These are phyloP conservation scores for Bruguiera hainesii DNA, from an alignment of 441 rosid species.

Conservation along the genomic window DNA sequence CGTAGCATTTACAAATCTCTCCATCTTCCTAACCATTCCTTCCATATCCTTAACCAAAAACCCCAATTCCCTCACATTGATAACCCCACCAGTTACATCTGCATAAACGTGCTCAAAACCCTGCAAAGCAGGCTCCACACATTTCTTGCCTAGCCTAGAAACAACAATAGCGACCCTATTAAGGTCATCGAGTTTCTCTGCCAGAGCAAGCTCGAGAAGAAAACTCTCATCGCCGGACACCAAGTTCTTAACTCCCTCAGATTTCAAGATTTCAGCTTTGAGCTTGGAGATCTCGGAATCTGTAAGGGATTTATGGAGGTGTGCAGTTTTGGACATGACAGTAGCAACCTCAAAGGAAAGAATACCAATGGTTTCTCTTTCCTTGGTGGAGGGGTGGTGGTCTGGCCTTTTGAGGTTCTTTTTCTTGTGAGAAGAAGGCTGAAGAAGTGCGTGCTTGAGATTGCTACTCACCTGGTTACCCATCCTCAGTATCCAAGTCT, in stretches of 20 bases:
- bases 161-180: constrained; percentile 68
- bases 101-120: constrained; percentile 96
- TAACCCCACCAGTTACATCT: constrained; percentile 64
- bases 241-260: constrained; percentile 60
- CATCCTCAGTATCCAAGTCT: constrained; percentile 91
- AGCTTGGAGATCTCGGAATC: constrained; percentile 68
- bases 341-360: constrained; percentile 92
- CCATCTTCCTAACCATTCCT: constrained; percentile 86
- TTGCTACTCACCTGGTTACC: constrained; percentile 90
- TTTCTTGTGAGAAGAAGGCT: constrained; percentile 30
- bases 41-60: constrained; percentile 96
- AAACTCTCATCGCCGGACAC: constrained; percentile 61
- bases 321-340: constrained; percentile 76
- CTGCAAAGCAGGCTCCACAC: constrained; percentile 79
- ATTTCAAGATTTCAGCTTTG: constrained; percentile 58
- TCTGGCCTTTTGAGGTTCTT: constrained; percentile 32
- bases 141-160: constrained; percentile 85
- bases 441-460: constrained; percentile 79
- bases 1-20: constrained; percentile 72
- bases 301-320: constrained; percentile 74
- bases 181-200: constrained; percentile 86
- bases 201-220: constrained; percentile 68
- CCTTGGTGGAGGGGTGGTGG: constrained; percentile 12
- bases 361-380: constrained; percentile 50
- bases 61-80: constrained; percentile 80